A percentile compares a stretch with the other conserved stretches of the same genome.
Evolutionary conservation across 768 basidiomycete species (phyloP).

Genomic region (Rhizopogon rudus): DNA sequence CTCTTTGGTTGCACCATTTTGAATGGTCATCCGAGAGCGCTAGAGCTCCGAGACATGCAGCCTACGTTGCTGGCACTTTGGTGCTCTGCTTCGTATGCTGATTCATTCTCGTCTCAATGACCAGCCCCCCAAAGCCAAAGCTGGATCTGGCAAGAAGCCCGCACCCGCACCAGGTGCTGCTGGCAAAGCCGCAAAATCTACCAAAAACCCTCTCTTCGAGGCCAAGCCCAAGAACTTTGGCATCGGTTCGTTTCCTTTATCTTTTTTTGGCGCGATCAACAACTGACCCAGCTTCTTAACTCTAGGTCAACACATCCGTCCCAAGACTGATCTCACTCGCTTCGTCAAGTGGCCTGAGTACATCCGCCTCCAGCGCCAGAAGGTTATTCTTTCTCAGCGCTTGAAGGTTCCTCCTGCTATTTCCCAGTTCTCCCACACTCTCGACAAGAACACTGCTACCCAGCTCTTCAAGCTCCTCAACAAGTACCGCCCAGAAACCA

Average conservation of each 20-base stretch:
- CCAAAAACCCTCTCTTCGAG: slow-evolving; percentile 98
- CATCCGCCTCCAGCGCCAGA: slow-evolving; percentile 95
- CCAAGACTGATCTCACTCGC: slow-evolving; percentile 85
- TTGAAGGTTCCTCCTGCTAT: slow-evolving; percentile 98
- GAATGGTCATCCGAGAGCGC: slow-evolving; percentile 27
- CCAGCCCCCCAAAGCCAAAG: slow-evolving; percentile 74
- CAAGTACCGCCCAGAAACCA: slow-evolving; percentile 94
- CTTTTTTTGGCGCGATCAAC: neutral
- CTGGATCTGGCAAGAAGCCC: slow-evolving; percentile 76
- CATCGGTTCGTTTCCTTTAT: slow-evolving; percentile 67
- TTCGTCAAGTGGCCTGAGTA: slow-evolving; percentile 99
- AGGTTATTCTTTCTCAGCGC: slow-evolving; percentile 96
- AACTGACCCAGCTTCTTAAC: neutral
- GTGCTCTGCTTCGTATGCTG: slow-evolving; percentile 17
- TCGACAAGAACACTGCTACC: slow-evolving; percentile 99
- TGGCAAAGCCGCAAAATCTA: slow-evolving; percentile 65
- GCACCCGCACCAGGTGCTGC: slow-evolving; percentile 81
- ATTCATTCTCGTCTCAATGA: slow-evolving; percentile 80
- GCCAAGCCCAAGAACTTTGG: slow-evolving; percentile 87
- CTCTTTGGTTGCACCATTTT: slow-evolving; percentile 17
- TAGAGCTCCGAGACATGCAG: slow-evolving; percentile 50
- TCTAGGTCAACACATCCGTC: slow-evolving; percentile 90
- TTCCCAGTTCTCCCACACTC: slow-evolving; percentile 93
- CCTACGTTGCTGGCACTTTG: slow-evolving; percentile 20
- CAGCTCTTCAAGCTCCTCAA: slow-evolving; percentile 97